These are phyloP conservation scores for Naganishia cerealis DNA, from an alignment of 1,284 basidiomycete species.

Conservation along the genomic window DNA sequence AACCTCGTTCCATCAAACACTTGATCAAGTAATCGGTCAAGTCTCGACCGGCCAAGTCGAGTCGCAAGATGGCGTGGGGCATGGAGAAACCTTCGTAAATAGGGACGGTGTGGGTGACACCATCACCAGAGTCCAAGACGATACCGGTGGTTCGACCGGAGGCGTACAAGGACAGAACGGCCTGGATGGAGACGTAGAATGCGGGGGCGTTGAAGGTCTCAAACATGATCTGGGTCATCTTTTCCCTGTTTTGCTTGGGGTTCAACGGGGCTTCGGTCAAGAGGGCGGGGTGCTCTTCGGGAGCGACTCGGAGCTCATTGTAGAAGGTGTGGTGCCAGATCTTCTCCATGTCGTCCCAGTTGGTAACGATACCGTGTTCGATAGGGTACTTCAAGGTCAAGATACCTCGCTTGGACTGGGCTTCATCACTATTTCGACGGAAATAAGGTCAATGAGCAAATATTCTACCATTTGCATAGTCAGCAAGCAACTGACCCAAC, in stretches of 20 bases:
- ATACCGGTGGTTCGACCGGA: conserved; percentile 91
- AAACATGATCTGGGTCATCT: conserved; percentile 98
- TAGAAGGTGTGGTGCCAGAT: conserved; percentile 92
- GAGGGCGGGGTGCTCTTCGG: conserved; percentile 88
- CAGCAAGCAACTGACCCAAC: conserved; percentile 63
- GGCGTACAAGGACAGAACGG: conserved; percentile 86
- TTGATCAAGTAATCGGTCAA: conserved; percentile 90
- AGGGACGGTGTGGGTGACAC: conserved; percentile 89
- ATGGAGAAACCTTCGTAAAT: conserved; percentile 95
- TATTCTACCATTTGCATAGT: neutral
- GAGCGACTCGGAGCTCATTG: conserved; percentile 74
- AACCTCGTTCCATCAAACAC: conserved; percentile 89
- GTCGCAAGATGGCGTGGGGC: conserved; percentile 89
- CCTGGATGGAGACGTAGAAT: conserved; percentile 91
- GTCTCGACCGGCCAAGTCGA: conserved; percentile 93
- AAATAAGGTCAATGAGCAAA: neutral
- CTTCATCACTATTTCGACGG: conserved; percentile 68
- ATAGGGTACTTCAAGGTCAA: conserved; percentile 85
- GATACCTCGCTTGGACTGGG: conserved; percentile 93
- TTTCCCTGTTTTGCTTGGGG: conserved; percentile 91
- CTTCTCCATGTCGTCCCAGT: conserved; percentile 97
- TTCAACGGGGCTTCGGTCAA: conserved; percentile 93
- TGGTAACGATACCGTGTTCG: conserved; percentile 76
- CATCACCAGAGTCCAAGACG: conserved; percentile 89
- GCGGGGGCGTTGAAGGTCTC: conserved; percentile 93